These are phyloP conservation scores for Dacryopinax primogenitus DNA, from an alignment of 768 basidiomycete species.

Conservation along the genomic window DNA sequence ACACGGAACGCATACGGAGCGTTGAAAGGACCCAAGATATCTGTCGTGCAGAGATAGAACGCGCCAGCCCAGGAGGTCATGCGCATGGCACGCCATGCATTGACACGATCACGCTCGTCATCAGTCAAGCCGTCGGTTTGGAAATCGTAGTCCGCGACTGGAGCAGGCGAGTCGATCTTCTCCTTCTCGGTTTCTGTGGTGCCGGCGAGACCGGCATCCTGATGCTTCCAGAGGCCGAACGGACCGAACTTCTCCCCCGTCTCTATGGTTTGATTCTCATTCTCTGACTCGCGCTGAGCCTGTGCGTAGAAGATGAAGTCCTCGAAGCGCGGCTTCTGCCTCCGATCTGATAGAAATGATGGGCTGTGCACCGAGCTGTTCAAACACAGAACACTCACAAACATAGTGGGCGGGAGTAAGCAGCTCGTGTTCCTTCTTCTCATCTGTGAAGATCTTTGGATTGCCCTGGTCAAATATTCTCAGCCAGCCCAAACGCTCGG, in stretches of 20 bases:
- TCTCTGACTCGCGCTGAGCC: conserved; percentile 10
- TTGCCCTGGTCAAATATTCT: background rate
- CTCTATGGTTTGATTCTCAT: background rate
- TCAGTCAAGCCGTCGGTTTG: conserved; percentile 10
- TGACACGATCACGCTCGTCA: conserved; percentile 10
- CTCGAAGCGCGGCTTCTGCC: conserved; percentile 9
- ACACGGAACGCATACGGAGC: conserved; percentile 13
- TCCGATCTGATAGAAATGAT: background rate
- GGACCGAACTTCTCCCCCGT: background rate
- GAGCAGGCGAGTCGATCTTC: background rate
- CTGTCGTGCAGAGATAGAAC: conserved; percentile 19
- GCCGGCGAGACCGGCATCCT: background rate
- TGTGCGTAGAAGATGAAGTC: conserved; percentile 12
- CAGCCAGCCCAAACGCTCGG: background rate
- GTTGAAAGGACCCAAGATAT: conserved; percentile 13
- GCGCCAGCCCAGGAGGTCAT: conserved; percentile 11
- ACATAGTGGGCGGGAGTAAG: background rate
- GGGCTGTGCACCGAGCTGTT: background rate
- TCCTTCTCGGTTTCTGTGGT: background rate
- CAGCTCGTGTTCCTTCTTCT: conserved; percentile 1
- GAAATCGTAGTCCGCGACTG: background rate
- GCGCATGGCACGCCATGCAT: conserved; percentile 14
- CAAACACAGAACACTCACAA: background rate
- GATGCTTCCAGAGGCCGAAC: background rate
- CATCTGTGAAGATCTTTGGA: conserved; percentile 2